Evolutionary conservation across 208 protist genomes (phyloP).

Genomic region (Trichomonas tenax): DNA sequence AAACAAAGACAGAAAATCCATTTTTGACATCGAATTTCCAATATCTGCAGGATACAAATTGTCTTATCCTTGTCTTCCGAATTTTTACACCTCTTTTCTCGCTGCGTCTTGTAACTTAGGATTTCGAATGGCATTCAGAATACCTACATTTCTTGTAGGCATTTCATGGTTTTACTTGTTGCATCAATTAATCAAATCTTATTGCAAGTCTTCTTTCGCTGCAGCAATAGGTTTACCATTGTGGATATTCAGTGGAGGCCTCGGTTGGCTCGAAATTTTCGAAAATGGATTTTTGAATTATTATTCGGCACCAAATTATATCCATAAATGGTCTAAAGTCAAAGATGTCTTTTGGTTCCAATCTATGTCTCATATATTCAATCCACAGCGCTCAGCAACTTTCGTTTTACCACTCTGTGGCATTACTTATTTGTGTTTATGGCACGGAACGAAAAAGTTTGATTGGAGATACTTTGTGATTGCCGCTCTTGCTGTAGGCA

Average conservation of each 20-base stretch:
- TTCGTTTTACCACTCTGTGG: background rate
- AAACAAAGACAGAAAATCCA: background rate
- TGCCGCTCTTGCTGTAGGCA: background rate
- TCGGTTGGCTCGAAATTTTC: background rate
- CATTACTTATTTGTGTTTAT: background rate
- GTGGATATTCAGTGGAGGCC: background rate
- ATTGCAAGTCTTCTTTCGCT: background rate
- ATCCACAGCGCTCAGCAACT: background rate
- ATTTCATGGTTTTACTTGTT: background rate
- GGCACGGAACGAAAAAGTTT: background rate
- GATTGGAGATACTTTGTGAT: background rate
- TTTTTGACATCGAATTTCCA: background rate
- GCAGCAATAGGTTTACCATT: background rate
- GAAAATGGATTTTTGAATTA: background rate
- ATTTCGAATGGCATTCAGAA: background rate
- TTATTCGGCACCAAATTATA: background rate
- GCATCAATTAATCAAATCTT: background rate
- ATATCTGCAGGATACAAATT: background rate
- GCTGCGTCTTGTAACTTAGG: background rate
- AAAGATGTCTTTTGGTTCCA: background rate
- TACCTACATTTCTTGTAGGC: background rate
- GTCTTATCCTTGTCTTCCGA: background rate
- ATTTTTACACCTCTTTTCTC: background rate
- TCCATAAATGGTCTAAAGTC: background rate
- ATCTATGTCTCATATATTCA: background rate